These are phyloP conservation scores for Vigna hirtella DNA, from an alignment of 306 rosid species.

Conservation along the genomic window DNA sequence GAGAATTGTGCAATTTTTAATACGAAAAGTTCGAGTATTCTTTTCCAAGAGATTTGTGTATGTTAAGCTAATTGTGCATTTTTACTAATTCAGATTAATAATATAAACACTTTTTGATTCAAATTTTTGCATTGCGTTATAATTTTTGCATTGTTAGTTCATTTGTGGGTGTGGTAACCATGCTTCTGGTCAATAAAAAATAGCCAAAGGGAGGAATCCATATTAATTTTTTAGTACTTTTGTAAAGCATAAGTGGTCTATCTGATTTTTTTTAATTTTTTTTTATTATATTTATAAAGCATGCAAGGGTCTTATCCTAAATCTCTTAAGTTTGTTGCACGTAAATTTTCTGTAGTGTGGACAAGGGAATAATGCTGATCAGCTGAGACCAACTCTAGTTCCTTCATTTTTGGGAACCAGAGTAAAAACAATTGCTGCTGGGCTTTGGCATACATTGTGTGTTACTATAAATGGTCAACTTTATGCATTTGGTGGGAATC, in stretches of 20 bases:
- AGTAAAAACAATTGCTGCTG: constrained; percentile 73
- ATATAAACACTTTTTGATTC: no score
- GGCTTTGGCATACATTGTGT: constrained; percentile 93
- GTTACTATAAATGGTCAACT: constrained; percentile 66
- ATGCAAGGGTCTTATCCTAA: constrained; percentile 7
- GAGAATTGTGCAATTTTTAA: background rate
- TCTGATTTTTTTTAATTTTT: background rate
- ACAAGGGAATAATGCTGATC: constrained; percentile 78
- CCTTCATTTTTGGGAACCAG: constrained; percentile 62
- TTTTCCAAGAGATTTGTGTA: no score
- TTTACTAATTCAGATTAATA: no score
- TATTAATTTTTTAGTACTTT: background rate
- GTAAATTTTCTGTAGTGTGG: constrained; percentile 68
- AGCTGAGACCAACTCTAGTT: constrained; percentile 72
- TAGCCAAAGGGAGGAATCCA: background rate
- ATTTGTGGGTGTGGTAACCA: no score
- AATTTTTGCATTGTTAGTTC: no score
- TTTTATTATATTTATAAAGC: background rate
- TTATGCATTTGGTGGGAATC: constrained; percentile 88
- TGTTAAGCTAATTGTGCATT: no score
- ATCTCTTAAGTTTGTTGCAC: background rate
- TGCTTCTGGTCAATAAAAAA: background rate
- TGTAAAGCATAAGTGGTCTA: constrained; percentile 2
- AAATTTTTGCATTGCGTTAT: no score
- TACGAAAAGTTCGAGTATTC: no score